A percentile compares a stretch with the other conserved stretches of the same genome.
phyloP scores from a whole-genome alignment of 495 filamentous ascomycete species.

The Podospora tetraspora region DNA sequence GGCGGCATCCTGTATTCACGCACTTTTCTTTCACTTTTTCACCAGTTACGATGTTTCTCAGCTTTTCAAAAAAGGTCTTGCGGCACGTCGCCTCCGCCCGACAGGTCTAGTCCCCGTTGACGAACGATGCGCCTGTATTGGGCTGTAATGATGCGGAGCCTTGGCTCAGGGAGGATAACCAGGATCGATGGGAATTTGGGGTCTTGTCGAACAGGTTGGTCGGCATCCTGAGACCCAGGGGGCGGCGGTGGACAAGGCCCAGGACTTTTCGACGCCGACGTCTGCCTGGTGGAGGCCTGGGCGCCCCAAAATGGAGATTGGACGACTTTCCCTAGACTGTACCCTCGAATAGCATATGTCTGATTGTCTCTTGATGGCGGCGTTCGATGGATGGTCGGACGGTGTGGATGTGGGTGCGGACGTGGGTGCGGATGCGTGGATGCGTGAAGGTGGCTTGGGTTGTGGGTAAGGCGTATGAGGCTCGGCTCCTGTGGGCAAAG shows the following conservation, averaged over 20 bases:
- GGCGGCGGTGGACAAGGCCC: slow-evolving; percentile 14
- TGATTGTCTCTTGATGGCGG: slow-evolving; percentile 31
- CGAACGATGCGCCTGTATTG: slow-evolving; percentile 2
- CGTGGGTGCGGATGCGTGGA: slow-evolving; percentile 17
- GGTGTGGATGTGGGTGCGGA: not conserved
- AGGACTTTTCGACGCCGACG: slow-evolving; percentile 19
- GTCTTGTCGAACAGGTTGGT: not conserved
- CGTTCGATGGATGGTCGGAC: slow-evolving; percentile 23
- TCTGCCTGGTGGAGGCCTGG: slow-evolving; percentile 15
- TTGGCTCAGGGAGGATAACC: slow-evolving; percentile 19
- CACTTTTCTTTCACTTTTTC: slow-evolving; percentile 10
- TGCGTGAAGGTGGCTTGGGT: slow-evolving; percentile 4
- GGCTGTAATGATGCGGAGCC: slow-evolving; percentile 11
- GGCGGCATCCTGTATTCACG: slow-evolving; percentile 1
- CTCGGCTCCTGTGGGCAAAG: not conserved
- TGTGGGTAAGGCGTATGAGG: not conserved
- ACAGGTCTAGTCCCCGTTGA: not conserved
- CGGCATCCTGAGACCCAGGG: not conserved
- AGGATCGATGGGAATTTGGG: slow-evolving; percentile 8
- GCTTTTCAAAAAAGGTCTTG: slow-evolving; percentile 9
- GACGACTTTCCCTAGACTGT: slow-evolving; percentile 36
- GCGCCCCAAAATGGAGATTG: slow-evolving; percentile 22
- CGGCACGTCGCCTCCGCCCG: not conserved
- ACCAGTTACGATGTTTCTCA: slow-evolving; percentile 19
- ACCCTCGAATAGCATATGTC: slow-evolving; percentile 33